A percentile compares a stretch with the other conserved stretches of the same genome.
Conservation (phyloP, 2,329 filamentous ascomycete species). For the Massarina eburnea region DNA sequence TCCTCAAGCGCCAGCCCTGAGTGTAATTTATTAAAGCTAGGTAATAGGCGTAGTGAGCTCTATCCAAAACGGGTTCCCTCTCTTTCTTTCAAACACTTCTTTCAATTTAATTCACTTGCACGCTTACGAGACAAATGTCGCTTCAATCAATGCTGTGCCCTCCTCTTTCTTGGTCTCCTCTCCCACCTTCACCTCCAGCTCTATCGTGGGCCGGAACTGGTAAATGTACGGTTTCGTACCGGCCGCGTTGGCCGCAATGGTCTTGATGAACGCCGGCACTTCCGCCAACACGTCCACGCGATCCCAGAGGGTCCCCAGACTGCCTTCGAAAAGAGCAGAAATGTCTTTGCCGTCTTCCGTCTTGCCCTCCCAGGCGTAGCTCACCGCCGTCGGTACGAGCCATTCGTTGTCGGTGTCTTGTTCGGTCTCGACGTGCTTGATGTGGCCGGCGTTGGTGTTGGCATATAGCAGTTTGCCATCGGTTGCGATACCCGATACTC, state of each 20-base stretch:
- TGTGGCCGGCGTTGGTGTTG: conserved; percentile 64
- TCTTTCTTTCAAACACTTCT: neutral
- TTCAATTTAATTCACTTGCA: too few relatives aligned
- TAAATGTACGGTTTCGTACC: conserved; percentile 98
- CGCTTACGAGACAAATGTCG: conserved; percentile 89
- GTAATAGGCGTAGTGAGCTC: conserved; percentile 20
- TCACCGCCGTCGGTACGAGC: conserved; percentile 79
- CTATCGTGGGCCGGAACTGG: conserved; percentile 77
- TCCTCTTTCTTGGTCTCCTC: conserved; percentile 77
- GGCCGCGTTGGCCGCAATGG: conserved; percentile 81
- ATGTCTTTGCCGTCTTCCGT: conserved; percentile 74
- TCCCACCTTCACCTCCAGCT: conserved; percentile 81
- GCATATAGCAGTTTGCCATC: conserved; percentile 79
- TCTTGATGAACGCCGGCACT: conserved; percentile 93
- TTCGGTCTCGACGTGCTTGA: conserved; percentile 68
- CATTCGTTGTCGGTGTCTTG: conserved; percentile 79
- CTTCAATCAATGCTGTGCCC: conserved; percentile 80
- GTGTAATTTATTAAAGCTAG: conserved; percentile 34
- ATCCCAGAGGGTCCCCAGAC: conserved; percentile 71
- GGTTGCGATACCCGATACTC: conserved; percentile 78
- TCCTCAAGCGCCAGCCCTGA: conserved; percentile 38
- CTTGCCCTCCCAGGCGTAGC: conserved; percentile 77
- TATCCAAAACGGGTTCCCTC: conserved; percentile 13
- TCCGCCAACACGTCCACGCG: conserved; percentile 95
- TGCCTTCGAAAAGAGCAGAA: conserved; percentile 68